phyloP scores from a whole-genome alignment of 2,329 filamentous ascomycete species.

The Colletotrichum paranaense region DNA sequence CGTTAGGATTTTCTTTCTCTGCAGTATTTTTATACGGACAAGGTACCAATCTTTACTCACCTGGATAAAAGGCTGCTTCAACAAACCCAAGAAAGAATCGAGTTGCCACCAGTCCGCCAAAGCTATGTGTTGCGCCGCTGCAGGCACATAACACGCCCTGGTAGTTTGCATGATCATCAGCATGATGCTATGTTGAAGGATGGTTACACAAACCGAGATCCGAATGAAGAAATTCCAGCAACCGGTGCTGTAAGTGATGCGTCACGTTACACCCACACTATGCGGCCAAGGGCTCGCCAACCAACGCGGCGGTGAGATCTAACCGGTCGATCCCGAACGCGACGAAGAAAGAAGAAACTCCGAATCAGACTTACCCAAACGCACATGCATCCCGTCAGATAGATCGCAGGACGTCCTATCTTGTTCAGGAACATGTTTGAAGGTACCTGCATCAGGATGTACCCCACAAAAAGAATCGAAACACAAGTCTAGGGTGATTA shows the following conservation, averaged over 20 bases:
- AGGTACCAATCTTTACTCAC: constrained; percentile 41
- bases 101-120: constrained; percentile 20
- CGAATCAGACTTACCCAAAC: constrained; percentile 41
- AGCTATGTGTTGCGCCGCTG: constrained; percentile 26
- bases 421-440: constrained; percentile 37
- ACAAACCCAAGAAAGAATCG: constrained; percentile 34
- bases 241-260: too few species aligned
- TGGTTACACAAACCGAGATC: neutral
- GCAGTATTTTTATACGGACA: too few species aligned
- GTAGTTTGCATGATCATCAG: neutral
- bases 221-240: neutral
- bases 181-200: neutral
- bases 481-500: constrained; percentile 38
- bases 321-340: constrained; percentile 47
- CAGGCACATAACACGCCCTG: constrained; percentile 34
- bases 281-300: neutral
- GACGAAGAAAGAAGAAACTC: constrained; percentile 42
- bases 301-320: neutral
- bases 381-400: constrained; percentile 32
- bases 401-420: constrained; percentile 40
- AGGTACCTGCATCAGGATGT: constrained; percentile 45
- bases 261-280: constrained; percentile 22
- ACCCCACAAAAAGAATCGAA: constrained; percentile 38
- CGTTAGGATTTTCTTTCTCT: neutral
- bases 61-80: constrained; percentile 34